Evolutionary conservation across 306 rosid genomes (phyloP).

Genomic region (Vachellia pachyceras): DNA sequence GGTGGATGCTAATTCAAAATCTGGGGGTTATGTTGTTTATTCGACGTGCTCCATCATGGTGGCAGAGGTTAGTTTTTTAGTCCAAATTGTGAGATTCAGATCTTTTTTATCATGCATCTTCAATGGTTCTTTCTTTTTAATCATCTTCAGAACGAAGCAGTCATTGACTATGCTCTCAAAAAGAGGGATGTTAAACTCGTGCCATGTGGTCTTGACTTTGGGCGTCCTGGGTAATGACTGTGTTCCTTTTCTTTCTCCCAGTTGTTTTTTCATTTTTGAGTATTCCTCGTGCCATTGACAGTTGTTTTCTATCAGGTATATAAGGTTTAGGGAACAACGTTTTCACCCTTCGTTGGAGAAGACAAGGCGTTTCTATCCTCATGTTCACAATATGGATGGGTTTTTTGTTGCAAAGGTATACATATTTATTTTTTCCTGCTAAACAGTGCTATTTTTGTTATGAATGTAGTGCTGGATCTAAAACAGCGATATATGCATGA

Average conservation of each 20-base stretch:
- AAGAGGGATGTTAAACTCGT: constrained; percentile 90
- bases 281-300: constrained; percentile 23
- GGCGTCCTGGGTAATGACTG: constrained; percentile 77
- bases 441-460: neutral
- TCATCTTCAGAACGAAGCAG: constrained; percentile 80
- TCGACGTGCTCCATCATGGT: constrained; percentile 98
- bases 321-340: constrained; percentile 80
- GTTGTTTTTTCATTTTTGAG: neutral
- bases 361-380: constrained; percentile 97
- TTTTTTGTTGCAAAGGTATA: constrained; percentile 96
- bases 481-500: neutral
- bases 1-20: constrained; percentile 91
- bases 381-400: constrained; percentile 93
- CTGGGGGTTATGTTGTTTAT: constrained; percentile 94
- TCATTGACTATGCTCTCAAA: constrained; percentile 85
- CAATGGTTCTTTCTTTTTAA: neutral
- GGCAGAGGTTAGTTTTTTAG: constrained; percentile 73
- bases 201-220: constrained; percentile 95
- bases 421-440: neutral
- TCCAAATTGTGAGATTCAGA: constrained; percentile 8
- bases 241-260: neutral
- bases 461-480: neutral
- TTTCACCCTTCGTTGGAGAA: constrained; percentile 91
- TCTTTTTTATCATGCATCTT: neutral
- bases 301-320: constrained; percentile 57